Conservation (phyloP, 768 basidiomycete genomes). For the Xanthoconium purpureum region DNA sequence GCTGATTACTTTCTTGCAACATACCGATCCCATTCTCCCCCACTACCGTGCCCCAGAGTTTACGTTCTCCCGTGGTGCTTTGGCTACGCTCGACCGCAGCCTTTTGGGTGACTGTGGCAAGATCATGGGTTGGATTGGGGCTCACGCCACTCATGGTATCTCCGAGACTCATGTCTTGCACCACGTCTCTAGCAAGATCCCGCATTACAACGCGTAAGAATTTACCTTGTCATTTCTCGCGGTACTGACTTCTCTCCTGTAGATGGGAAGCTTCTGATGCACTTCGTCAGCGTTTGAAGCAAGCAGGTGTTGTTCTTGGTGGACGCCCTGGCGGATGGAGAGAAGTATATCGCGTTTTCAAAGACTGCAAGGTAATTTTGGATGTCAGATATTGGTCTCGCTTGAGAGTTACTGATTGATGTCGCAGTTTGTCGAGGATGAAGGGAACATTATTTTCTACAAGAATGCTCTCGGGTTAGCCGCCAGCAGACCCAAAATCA, state of each 20-base stretch:
- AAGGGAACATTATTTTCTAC: conserved; percentile 87
- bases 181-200: conserved; percentile 93
- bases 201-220: conserved; percentile 81
- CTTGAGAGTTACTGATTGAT: background rate
- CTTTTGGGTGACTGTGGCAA: conserved; percentile 76
- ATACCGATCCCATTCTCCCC: conserved; percentile 92
- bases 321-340: conserved; percentile 77
- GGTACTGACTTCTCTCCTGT: background rate
- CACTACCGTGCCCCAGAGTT: conserved; percentile 90
- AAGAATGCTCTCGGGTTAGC: conserved; percentile 84
- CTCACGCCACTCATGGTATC: conserved; percentile 84
- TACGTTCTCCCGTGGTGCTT: conserved; percentile 91
- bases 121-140: conserved; percentile 83
- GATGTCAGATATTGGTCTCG: background rate
- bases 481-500: conserved; percentile 59
- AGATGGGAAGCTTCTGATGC: conserved; percentile 91
- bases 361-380: conserved; percentile 63
- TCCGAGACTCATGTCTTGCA: conserved; percentile 92
- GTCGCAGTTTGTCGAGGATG: conserved; percentile 84
- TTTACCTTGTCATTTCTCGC: background rate
- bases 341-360: conserved; percentile 75
- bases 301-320: conserved; percentile 58
- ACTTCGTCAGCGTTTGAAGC: conserved; percentile 68
- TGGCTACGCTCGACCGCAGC: conserved; percentile 84
- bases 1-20: conserved; percentile 95